These are phyloP conservation scores for Coelastrella sp. DNA, from an alignment of 139 green algal species.

Conservation along the genomic window DNA sequence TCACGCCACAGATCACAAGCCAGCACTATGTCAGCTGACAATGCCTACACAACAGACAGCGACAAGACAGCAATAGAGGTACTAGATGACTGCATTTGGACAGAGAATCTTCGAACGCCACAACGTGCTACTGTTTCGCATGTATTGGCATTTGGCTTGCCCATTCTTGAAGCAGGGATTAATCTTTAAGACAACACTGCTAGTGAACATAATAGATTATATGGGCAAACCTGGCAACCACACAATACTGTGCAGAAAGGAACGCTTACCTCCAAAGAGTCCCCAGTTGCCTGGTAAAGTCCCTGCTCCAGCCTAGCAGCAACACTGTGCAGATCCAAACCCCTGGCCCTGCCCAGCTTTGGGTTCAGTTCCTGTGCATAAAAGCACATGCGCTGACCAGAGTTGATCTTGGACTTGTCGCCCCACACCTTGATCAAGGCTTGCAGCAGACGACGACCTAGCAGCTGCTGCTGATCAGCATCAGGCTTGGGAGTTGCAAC, in stretches of 20 bases:
- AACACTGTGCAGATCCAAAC: slow-evolving; percentile 61
- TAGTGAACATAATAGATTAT: neutral
- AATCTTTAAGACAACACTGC: too few relatives aligned
- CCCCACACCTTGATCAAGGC: slow-evolving; percentile 47
- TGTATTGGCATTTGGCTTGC: too few relatives aligned
- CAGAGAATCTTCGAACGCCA: too few relatives aligned
- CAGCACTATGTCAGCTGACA: slow-evolving; percentile 62
- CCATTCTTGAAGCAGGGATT: too few relatives aligned
- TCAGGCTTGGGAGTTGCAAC: neutral
- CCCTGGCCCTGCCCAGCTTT: slow-evolving; percentile 23
- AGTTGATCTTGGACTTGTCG: slow-evolving; percentile 28
- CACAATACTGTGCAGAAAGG: neutral
- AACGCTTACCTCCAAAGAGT: neutral
- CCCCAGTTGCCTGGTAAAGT: slow-evolving; percentile 57
- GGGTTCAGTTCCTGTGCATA: slow-evolving; percentile 54
- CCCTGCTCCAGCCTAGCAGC: slow-evolving; percentile 57
- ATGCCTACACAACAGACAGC: slow-evolving; percentile 54
- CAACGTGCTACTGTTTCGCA: too few relatives aligned
- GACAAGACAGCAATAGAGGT: neutral
- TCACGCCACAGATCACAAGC: slow-evolving; percentile 61
- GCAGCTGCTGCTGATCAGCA: slow-evolving; percentile 26
- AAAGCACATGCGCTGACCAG: slow-evolving; percentile 52
- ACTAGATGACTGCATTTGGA: too few relatives aligned
- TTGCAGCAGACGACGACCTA: slow-evolving; percentile 53
- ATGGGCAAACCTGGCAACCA: neutral